Conservation (phyloP, 1,284 basidiomycete genomes). For the Moesziomyces parantarcticus region DNA sequence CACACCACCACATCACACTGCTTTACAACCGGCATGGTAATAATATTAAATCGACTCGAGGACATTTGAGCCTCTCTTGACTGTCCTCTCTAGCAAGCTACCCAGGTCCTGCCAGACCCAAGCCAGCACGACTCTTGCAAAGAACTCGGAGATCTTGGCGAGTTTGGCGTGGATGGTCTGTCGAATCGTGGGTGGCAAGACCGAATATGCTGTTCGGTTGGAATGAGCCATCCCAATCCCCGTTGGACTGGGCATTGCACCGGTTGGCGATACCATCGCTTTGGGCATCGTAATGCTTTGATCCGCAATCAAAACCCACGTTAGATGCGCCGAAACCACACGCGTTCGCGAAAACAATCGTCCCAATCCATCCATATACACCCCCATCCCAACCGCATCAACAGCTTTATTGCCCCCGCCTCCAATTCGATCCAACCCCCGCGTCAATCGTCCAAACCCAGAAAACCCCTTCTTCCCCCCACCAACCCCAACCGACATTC, state of each 20-base stretch:
- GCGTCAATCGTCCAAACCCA: constrained; percentile 18
- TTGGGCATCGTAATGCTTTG: constrained; percentile 2
- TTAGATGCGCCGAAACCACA: constrained; percentile 8
- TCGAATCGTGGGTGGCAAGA: constrained; percentile 72
- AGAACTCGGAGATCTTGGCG: constrained; percentile 85
- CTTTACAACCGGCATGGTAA: no score
- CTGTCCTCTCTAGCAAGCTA: constrained; percentile 75
- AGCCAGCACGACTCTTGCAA: constrained; percentile 85
- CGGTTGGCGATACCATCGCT: neutral
- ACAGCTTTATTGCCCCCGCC: constrained; percentile 12
- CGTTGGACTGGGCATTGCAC: constrained; percentile 9
- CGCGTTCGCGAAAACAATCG: neutral
- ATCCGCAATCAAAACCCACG: constrained; percentile 11
- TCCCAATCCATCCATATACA: constrained; percentile 10
- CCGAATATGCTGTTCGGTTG: constrained; percentile 18
- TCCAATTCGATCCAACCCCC: constrained; percentile 27
- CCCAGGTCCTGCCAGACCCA: constrained; percentile 82
- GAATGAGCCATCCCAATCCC: constrained; percentile 9
- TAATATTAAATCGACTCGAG: no score
- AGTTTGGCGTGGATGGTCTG: constrained; percentile 79
- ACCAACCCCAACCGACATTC: constrained; percentile 51
- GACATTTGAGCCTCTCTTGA: constrained; percentile 18
- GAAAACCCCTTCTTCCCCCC: constrained; percentile 7
- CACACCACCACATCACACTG: no score
- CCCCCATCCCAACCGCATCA: neutral